Base-by-base conservation (phyloP, 1,139 yeast species). In the Blastobotrys proliferans region DNA sequence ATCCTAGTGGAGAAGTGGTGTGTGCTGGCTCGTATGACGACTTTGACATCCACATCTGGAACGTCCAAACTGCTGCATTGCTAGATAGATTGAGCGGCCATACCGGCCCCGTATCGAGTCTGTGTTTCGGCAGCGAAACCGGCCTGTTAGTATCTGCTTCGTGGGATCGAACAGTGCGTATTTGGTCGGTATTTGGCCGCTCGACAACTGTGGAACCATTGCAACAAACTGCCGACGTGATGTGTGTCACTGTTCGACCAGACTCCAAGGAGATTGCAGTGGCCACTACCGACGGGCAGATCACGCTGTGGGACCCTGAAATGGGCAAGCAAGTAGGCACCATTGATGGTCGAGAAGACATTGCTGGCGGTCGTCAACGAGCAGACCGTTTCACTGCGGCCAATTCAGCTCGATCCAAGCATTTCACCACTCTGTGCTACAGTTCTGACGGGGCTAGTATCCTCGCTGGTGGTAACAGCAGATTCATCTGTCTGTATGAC, bases 1-100 rank as follows among this genome's bases (percentile, higher is more conserved):
- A 92, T 61, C 97, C 97, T 24, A 84, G 95, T 62, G 98, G 97
- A 21, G 98, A 94, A 64, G 81, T 94, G 42, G 92, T 94, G 6
- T 90, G 94, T 58, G 98, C 97, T 1, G 97, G 97, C 2, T 85
- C 97, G 4, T 73, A 82, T 40, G 97, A 90, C 60, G 83, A 83
- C 49, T 92, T 81, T 64, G 96, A 86, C 51, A 84, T 92, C 44
- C 90, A 84, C 60, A 85, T 92, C 30, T 92, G 99, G 99, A 87
- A 96, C 9, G 97, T 94, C 1, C 98, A 92, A 68, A 90, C 97
- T 0, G 84, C 95, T 1, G 97, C 90, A 62, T 69, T 92, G 39
- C 72, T 92, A 44, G 98, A 94, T 58, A 76, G 86, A 18, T 71
- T 92, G 40, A 71, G 92, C 4, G 98, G 84, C 4, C 99, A 92